phyloP scores from a whole-genome alignment of 495 filamentous ascomycete species.

The Daldinia caldariorum region DNA sequence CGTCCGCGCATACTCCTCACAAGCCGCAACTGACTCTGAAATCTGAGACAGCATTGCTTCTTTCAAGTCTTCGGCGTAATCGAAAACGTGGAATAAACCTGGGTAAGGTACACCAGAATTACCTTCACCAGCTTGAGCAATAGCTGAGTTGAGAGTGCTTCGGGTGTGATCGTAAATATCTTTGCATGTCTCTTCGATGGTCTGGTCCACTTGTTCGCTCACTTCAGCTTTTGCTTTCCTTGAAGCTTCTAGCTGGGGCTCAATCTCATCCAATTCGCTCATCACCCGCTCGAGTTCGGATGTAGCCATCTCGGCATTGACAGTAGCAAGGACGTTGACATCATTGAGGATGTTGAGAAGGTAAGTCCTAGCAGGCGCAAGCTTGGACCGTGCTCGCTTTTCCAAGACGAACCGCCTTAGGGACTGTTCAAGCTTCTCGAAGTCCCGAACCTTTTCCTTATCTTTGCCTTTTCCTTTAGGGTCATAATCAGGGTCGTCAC shows the following conservation, averaged over 20 bases:
- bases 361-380: conserved; percentile 95
- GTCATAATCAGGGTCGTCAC: conserved; percentile 68
- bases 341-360: conserved; percentile 93
- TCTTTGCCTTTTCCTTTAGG: conserved; percentile 91
- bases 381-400: conserved; percentile 92
- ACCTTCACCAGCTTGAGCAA: conserved; percentile 75
- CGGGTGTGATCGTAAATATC: conserved; percentile 87
- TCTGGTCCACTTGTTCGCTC: conserved; percentile 79
- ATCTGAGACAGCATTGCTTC: conserved; percentile 90
- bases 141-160: conserved; percentile 72
- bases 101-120: conserved; percentile 87
- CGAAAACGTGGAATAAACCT: conserved; percentile 83
- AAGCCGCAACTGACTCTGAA: conserved; percentile 75
- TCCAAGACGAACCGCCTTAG: conserved; percentile 94
- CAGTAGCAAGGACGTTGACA: conserved; percentile 79
- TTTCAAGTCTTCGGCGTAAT: conserved; percentile 94
- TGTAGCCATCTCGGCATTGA: conserved; percentile 88
- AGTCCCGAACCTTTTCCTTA: conserved; percentile 85
- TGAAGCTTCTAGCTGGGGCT: conserved; percentile 84
- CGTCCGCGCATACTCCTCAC: conserved; percentile 83
- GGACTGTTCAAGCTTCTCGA: conserved; percentile 86
- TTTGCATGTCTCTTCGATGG: conserved; percentile 83
- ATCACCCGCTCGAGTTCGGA: conserved; percentile 86
- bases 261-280: conserved; percentile 80
- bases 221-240: conserved; percentile 84